Evolutionary conservation across 371 early-diverging fungal species (phyloP).

Genomic region (Mucor irregularis): DNA sequence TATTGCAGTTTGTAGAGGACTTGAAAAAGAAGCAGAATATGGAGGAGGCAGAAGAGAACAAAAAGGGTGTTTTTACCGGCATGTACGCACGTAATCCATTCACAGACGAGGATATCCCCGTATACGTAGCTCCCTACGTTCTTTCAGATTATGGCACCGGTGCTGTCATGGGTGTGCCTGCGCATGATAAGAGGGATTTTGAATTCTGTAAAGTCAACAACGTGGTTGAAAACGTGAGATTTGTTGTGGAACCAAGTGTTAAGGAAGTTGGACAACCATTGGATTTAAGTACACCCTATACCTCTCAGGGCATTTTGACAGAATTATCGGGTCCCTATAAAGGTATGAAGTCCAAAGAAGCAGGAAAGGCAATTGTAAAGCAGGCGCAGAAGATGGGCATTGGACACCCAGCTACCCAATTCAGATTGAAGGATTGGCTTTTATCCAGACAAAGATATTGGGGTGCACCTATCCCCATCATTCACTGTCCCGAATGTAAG

Average conservation of each 20-base stretch:
- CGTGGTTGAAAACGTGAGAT: conserved; percentile 35
- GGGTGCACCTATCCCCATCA: conserved; percentile 99
- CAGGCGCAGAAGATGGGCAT: conserved; percentile 54
- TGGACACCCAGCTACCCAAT: conserved; percentile 62
- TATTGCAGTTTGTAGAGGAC: conserved; percentile 55
- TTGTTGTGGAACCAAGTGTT: conserved; percentile 54
- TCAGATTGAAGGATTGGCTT: conserved; percentile 95
- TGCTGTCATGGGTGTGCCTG: conserved; percentile 89
- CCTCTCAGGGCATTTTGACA: conserved; percentile 62
- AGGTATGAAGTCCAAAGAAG: conserved; percentile 61
- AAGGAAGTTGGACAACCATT: conserved; percentile 20
- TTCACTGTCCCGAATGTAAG: conserved; percentile 85
- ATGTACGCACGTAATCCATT: conserved; percentile 71
- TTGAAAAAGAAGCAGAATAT: conserved; percentile 47
- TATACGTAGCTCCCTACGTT: conserved; percentile 81
- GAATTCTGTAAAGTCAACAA: conserved; percentile 63
- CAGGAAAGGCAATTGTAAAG: conserved; percentile 56
- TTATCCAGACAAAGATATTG: conserved; percentile 98
- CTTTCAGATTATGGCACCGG: conserved; percentile 82
- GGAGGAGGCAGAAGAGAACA: conserved; percentile 50
- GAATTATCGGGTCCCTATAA: conserved; percentile 54
- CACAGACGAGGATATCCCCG: conserved; percentile 61
- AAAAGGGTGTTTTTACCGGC: conserved; percentile 62
- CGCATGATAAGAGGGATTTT: conserved; percentile 79
- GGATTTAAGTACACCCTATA: conserved; percentile 36